phyloP scores from a whole-genome alignment of 352 stramenopile genomes.

The Pythium chondricola region DNA sequence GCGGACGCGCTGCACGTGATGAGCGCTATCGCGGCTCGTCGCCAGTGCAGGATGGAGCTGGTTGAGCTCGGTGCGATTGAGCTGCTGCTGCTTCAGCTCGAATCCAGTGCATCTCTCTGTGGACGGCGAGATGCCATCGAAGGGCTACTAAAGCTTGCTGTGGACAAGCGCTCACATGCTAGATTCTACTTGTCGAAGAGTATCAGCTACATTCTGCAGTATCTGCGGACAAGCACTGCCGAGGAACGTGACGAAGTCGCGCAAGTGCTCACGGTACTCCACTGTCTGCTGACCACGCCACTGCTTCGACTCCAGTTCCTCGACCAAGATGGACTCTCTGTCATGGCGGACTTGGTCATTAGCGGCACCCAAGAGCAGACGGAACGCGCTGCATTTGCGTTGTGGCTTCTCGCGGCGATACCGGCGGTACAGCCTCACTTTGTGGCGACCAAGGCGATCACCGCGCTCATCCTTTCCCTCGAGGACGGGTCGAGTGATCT shows the following conservation, averaged over 20 bases:
- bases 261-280: constrained; percentile 2
- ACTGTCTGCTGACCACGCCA: constrained; percentile 6
- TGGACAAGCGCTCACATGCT: constrained; percentile 1
- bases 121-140: neutral
- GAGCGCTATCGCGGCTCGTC: neutral
- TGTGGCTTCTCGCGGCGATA: constrained; percentile 12
- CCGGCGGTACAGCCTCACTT: constrained; percentile 3
- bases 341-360: constrained; percentile 1
- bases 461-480: constrained; percentile 1
- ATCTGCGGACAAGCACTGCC: neutral
- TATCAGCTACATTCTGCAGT: neutral
- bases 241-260: neutral
- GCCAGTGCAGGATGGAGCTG: constrained; percentile 2
- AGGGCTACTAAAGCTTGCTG: neutral
- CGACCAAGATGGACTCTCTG: constrained; percentile 1
- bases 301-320: constrained; percentile 1
- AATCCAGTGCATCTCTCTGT: neutral
- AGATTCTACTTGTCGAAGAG: neutral
- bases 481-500: constrained; percentile 3
- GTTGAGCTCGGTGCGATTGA: constrained; percentile 7
- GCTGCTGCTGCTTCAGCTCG: neutral
- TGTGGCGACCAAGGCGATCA: constrained; percentile 4
- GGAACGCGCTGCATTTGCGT: constrained; percentile 9
- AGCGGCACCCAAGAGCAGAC: neutral
- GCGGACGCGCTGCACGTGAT: neutral